Conservation (phyloP, 345 rosid species). For the Crucihimalaya himalaica region DNA sequence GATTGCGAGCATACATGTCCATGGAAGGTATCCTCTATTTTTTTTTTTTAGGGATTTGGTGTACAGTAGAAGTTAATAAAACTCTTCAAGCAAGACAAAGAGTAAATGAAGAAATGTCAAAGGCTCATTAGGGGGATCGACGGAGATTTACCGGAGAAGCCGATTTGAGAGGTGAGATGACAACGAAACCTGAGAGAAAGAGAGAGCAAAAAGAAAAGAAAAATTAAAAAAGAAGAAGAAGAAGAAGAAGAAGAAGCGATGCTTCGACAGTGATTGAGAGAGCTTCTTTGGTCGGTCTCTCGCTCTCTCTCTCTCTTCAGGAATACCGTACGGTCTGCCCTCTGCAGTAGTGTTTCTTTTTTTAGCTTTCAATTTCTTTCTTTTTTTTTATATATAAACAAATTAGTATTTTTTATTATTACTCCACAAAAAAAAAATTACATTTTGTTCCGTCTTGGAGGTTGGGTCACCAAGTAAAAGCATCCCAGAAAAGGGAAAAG, state of each 20-base stretch:
- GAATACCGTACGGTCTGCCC: slow-evolving; percentile 45
- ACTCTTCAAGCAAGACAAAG: neutral
- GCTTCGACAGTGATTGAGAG: slow-evolving; percentile 36
- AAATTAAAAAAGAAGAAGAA: neutral
- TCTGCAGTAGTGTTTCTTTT: slow-evolving; percentile 30
- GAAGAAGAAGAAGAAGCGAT: slow-evolving; percentile 13
- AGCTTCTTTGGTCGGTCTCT: slow-evolving; percentile 8
- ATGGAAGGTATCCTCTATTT: slow-evolving; percentile 28
- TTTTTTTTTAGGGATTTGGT: slow-evolving; percentile 35
- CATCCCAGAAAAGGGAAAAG: slow-evolving; percentile 21
- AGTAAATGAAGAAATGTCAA: slow-evolving; percentile 12
- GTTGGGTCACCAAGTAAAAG: slow-evolving; percentile 25
- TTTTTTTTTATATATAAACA: no score
- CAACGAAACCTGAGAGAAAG: slow-evolving; percentile 17
- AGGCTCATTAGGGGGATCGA: slow-evolving; percentile 8
- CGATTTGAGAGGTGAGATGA: slow-evolving; percentile 29
- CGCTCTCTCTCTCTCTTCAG: slow-evolving; percentile 40
- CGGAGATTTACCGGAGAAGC: slow-evolving; percentile 32
- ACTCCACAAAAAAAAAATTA: neutral
- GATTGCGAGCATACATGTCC: slow-evolving; percentile 76
- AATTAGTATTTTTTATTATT: neutral
- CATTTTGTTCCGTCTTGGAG: slow-evolving; percentile 13
- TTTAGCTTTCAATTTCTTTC: slow-evolving; percentile 19
- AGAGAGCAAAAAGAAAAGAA: slow-evolving; percentile 16
- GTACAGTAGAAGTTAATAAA: slow-evolving; percentile 45